Base-by-base conservation (phyloP, 257 asterid species). In the Capsicum pubescens region DNA sequence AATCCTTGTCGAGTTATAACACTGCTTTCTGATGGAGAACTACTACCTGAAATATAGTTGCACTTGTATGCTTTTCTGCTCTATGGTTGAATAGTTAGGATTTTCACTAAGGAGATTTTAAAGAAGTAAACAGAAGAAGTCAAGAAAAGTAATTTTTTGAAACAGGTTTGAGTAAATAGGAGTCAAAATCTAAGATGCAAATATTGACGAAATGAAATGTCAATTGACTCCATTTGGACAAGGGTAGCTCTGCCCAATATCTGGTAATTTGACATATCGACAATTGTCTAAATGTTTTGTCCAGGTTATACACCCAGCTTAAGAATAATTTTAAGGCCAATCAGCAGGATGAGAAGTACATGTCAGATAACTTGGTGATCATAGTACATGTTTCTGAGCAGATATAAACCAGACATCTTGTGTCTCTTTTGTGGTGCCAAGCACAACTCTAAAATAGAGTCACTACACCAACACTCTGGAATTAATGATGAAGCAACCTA, bases 21-120 rank as follows among this genome's bases (percentile, higher is more conserved):
- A 57, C 63, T 57, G 6, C 19, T 61, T 61, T 61, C 68, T 61
- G 11, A 46, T 84, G 85, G 82, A 67, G 56, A 35, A 68, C 17
- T 6, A 63, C 6, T 7, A 35, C 42, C 46, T 35, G 39, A 21
- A 56, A 56, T 56, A 3, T 21, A 2, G 16, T 42, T 61, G 15
- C 68, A 61, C 68, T 61, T 61, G 39, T 36, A 36, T 36, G 39
- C 39, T n/a, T n/a, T 36, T 36, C 39, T 36, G 39, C 39, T 36
- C 39, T 36, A 3, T 36, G 3, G 39, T 36, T 36, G 39, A 36
- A 36, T 6, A 13, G 17, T 13, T 17, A 55, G 59, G 0, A 55
- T 12, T 55, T 55, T 55, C n/a, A 14, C n/a, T 14, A 52, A 52
- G 57, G 57, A 52, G 13, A 9, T 52, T 52, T 52, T 9, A 52